phyloP scores from a whole-genome alignment of 1,284 basidiomycete species.

The Cutaneotrichosporon mucoides region DNA sequence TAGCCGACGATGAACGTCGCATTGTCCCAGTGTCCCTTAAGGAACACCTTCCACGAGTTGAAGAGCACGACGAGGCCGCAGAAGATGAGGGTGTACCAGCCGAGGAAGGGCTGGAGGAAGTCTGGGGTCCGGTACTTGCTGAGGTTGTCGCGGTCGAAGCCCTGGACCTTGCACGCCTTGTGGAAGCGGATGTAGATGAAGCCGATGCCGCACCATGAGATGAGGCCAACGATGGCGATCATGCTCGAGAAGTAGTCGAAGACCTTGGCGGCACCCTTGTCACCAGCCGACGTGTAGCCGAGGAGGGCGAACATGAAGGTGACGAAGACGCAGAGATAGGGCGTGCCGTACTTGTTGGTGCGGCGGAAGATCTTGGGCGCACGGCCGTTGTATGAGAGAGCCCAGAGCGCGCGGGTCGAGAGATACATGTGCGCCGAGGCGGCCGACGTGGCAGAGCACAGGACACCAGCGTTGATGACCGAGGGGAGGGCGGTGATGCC shows the following conservation, averaged over 20 bases:
- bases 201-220: constrained; percentile 75
- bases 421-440: constrained; percentile 54
- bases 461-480: constrained; percentile 63
- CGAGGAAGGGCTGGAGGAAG: constrained; percentile 54
- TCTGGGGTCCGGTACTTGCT: constrained; percentile 61
- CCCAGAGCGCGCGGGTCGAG: constrained; percentile 33
- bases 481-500: constrained; percentile 70
- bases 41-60: constrained; percentile 12
- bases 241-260: constrained; percentile 76
- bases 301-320: constrained; percentile 60
- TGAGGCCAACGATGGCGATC: constrained; percentile 54
- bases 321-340: constrained; percentile 53
- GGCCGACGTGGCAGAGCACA: constrained; percentile 53
- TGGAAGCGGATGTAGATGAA: constrained; percentile 78
- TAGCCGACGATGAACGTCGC: constrained; percentile 17
- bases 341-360: constrained; percentile 29
- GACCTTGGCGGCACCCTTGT: constrained; percentile 57
- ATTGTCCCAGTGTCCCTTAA: constrained; percentile 12
- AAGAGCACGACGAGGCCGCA: constrained; percentile 7
- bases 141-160: constrained; percentile 55
- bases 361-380: constrained; percentile 30
- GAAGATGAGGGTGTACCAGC: constrained; percentile 42
- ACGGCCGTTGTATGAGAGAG: constrained; percentile 32
- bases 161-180: constrained; percentile 67
- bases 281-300: constrained; percentile 58